These are phyloP conservation scores for Cladosporium sp. DNA, from an alignment of 2,329 filamentous ascomycete species.

Conservation along the genomic window DNA sequence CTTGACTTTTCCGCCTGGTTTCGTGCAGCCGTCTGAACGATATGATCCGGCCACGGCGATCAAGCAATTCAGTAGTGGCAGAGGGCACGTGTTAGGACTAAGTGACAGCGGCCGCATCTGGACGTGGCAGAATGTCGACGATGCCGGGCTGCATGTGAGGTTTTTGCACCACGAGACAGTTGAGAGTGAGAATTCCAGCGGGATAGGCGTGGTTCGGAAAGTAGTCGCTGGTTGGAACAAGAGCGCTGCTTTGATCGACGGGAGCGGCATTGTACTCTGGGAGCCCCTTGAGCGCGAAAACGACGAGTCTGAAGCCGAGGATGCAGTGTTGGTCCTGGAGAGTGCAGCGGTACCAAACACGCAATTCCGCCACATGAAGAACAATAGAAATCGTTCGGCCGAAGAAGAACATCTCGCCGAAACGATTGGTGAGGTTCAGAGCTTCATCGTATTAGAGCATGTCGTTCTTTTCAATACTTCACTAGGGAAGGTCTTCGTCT, in stretches of 20 bases:
- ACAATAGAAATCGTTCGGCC: not conserved
- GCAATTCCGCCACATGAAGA: slow-evolving; percentile 31
- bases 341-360: slow-evolving; percentile 44
- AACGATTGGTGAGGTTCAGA: slow-evolving; percentile 44
- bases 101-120: slow-evolving; percentile 52
- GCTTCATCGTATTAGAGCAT: slow-evolving; percentile 48
- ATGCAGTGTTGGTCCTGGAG: slow-evolving; percentile 44
- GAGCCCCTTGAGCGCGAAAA: slow-evolving; percentile 31
- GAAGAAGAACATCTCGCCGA: slow-evolving; percentile 28
- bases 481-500: slow-evolving; percentile 47
- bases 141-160: slow-evolving; percentile 42
- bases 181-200: slow-evolving; percentile 20
- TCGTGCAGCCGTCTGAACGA: slow-evolving; percentile 34
- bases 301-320: slow-evolving; percentile 28
- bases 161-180: slow-evolving; percentile 40
- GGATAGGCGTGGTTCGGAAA: slow-evolving; percentile 39
- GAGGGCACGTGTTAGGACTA: slow-evolving; percentile 48
- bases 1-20: slow-evolving; percentile 40
- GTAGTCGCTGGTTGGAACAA: slow-evolving; percentile 53
- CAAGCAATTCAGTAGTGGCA: slow-evolving; percentile 49
- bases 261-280: slow-evolving; percentile 51
- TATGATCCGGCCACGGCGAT: slow-evolving; percentile 43
- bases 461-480: slow-evolving; percentile 50
- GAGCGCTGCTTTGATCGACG: slow-evolving; percentile 48
- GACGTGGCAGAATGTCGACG: slow-evolving; percentile 45